These are phyloP conservation scores for Colletotrichum sublineola DNA, from an alignment of 2,329 filamentous ascomycete species.

Conservation along the genomic window DNA sequence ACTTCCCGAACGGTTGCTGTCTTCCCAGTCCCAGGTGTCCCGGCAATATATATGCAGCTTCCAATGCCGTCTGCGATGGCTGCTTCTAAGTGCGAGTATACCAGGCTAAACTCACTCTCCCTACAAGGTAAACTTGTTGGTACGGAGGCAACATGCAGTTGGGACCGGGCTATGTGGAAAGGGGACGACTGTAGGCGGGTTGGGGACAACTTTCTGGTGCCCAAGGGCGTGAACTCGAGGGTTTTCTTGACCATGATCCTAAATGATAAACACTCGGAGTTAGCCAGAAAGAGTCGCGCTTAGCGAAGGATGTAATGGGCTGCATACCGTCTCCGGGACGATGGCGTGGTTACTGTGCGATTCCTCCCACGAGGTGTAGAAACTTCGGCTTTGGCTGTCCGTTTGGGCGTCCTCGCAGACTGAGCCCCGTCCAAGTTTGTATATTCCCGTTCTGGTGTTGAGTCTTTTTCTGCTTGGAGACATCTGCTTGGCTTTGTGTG, in stretches of 20 bases:
- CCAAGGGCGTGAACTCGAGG: slow-evolving; percentile 95
- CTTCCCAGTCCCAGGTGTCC: slow-evolving; percentile 97
- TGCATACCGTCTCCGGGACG: slow-evolving; percentile 66
- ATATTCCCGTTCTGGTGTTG: slow-evolving; percentile 49
- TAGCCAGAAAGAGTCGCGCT: not conserved
- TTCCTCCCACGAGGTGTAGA: slow-evolving; percentile 34
- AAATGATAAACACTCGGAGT: slow-evolving; percentile 1
- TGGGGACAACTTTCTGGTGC: slow-evolving; percentile 85
- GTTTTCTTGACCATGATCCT: slow-evolving; percentile 84
- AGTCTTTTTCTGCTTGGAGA: slow-evolving; percentile 47
- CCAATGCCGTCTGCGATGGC: slow-evolving; percentile 95
- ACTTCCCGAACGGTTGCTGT: slow-evolving; percentile 98
- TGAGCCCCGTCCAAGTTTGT: slow-evolving; percentile 46
- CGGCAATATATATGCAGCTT: slow-evolving; percentile 98
- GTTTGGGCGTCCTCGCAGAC: slow-evolving; percentile 43
- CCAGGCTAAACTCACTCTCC: slow-evolving; percentile 89
- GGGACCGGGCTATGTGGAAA: slow-evolving; percentile 89
- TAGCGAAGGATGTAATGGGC: not conserved
- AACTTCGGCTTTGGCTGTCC: slow-evolving; percentile 42
- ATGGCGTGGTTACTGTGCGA: slow-evolving; percentile 52
- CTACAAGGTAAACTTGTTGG: slow-evolving; percentile 90
- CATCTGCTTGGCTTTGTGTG: slow-evolving; percentile 81
- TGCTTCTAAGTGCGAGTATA: slow-evolving; percentile 93
- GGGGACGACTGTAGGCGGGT: slow-evolving; percentile 83
- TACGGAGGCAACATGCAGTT: slow-evolving; percentile 93